Percentiles rank a stretch among this genome's conserved stretches.
These are phyloP conservation scores for Solanum hybrid DNA, from an alignment of 305 asterid genomes.

Conservation along the genomic window DNA sequence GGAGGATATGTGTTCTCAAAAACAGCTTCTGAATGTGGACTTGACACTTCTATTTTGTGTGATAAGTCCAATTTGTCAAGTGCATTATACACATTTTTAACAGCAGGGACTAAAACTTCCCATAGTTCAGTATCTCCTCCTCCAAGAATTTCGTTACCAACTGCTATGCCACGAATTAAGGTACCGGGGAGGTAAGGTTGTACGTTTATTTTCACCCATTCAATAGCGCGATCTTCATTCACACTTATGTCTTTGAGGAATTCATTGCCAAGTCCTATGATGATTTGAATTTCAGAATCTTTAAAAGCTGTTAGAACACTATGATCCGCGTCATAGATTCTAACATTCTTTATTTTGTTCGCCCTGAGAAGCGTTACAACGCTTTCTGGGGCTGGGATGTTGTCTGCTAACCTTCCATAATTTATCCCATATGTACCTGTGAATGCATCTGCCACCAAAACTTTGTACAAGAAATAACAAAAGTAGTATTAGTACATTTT, in stretches of 20 bases:
- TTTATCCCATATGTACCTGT: slow-evolving; percentile 87
- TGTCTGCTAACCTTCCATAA: slow-evolving; percentile 83
- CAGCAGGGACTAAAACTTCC: slow-evolving; percentile 56
- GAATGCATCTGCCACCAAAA: slow-evolving; percentile 31
- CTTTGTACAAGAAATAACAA: slow-evolving; percentile 25
- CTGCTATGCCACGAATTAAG: slow-evolving; percentile 66
- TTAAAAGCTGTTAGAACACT: slow-evolving; percentile 69
- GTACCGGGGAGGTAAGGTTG: slow-evolving; percentile 71
- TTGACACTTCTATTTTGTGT: slow-evolving; percentile 48
- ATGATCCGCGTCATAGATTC: slow-evolving; percentile 73
- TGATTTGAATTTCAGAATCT: slow-evolving; percentile 73
- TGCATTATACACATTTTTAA: slow-evolving; percentile 64
- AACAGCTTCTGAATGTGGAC: slow-evolving; percentile 76
- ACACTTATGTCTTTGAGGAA: slow-evolving; percentile 54
- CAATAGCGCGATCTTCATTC: slow-evolving; percentile 55
- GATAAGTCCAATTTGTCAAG: slow-evolving; percentile 47
- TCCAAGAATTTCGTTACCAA: slow-evolving; percentile 81
- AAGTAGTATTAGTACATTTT: neutral
- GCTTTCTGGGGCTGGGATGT: slow-evolving; percentile 76
- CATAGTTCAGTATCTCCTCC: slow-evolving; percentile 41
- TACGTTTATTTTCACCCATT: slow-evolving; percentile 81
- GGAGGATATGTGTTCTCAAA: slow-evolving; percentile 78
- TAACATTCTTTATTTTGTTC: slow-evolving; percentile 77
- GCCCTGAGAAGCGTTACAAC: slow-evolving; percentile 69
- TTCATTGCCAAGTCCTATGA: slow-evolving; percentile 68